phyloP scores from a whole-genome alignment of 495 filamentous ascomycete genomes.

The Pseudomonodictys pantanalensis region DNA sequence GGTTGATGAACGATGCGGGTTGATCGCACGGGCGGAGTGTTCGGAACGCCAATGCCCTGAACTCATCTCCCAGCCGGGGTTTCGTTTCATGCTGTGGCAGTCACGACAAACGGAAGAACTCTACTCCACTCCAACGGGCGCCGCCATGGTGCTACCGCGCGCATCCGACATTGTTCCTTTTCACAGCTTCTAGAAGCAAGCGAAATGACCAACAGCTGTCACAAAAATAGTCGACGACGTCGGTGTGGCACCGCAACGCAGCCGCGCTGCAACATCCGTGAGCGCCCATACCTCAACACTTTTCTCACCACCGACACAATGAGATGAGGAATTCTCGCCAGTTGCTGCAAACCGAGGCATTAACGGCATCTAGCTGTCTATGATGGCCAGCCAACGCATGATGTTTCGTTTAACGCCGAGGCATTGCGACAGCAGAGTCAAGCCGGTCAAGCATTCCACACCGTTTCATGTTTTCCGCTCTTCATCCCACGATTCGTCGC shows the following conservation, averaged over 20 bases:
- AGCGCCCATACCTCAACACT: neutral
- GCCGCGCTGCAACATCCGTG: neutral
- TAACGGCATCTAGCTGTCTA: neutral
- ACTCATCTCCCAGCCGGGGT: neutral
- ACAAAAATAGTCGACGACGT: too few species aligned
- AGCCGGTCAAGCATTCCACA: neutral
- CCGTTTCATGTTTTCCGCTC: slow-evolving; percentile 14
- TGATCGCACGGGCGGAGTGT: neutral
- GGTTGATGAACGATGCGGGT: neutral
- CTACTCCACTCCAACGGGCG: too few species aligned
- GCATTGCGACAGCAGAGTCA: neutral
- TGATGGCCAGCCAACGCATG: slow-evolving; percentile 4
- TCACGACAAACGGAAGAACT: slow-evolving; percentile 15
- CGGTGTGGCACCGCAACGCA: too few species aligned
- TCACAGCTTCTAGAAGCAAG: neutral
- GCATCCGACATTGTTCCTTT: neutral
- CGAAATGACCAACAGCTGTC: too few species aligned
- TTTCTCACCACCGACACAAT: neutral
- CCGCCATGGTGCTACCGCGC: too few species aligned
- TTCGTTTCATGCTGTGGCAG: neutral
- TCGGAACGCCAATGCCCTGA: slow-evolving; percentile 2
- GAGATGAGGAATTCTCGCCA: neutral
- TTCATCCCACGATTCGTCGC: neutral
- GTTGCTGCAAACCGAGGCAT: neutral
- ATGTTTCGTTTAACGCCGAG: slow-evolving; percentile 29